Evolutionary conservation across 371 early-diverging fungal species (phyloP).

Genomic region (Smittium culicis): DNA sequence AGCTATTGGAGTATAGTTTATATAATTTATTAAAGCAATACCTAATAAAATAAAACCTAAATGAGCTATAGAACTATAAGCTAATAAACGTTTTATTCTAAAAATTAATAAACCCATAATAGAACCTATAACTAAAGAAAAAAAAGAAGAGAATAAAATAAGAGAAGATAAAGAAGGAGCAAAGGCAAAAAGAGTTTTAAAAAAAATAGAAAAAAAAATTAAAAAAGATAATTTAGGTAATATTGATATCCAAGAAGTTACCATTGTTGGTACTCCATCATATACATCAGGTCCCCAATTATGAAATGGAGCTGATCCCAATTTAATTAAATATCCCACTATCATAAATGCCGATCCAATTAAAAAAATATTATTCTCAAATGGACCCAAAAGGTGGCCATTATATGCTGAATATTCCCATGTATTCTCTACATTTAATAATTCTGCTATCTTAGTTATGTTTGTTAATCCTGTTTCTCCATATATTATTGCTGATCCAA

Average conservation of each 20-base stretch:
- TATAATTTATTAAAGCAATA: slow-evolving; percentile 37
- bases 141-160: slow-evolving; percentile 36
- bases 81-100: slow-evolving; percentile 46
- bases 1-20: slow-evolving; percentile 35
- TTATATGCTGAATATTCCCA: slow-evolving; percentile 12
- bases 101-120: slow-evolving; percentile 39
- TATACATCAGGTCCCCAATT: slow-evolving; percentile 6
- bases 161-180: slow-evolving; percentile 44
- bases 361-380: slow-evolving; percentile 9
- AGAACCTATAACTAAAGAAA: slow-evolving; percentile 38
- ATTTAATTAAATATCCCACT: background rate
- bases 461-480: slow-evolving; percentile 29
- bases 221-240: slow-evolving; percentile 1
- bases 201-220: slow-evolving; percentile 36
- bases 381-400: background rate
- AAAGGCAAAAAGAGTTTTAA: slow-evolving; percentile 39
- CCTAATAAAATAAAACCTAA: slow-evolving; percentile 39
- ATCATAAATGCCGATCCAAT: slow-evolving; percentile 3
- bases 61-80: slow-evolving; percentile 43
- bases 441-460: slow-evolving; percentile 35
- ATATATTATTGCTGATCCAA: slow-evolving; percentile 29
- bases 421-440: slow-evolving; percentile 31
- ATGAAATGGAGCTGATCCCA: slow-evolving; percentile 6
- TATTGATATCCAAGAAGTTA: slow-evolving; percentile 1
- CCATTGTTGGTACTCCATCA: too few relatives aligned